A percentile compares a stretch with the other conserved stretches of the same genome.
phyloP scores from a whole-genome alignment of 2,329 filamentous ascomycete species.

The Cytospora schulzeri region DNA sequence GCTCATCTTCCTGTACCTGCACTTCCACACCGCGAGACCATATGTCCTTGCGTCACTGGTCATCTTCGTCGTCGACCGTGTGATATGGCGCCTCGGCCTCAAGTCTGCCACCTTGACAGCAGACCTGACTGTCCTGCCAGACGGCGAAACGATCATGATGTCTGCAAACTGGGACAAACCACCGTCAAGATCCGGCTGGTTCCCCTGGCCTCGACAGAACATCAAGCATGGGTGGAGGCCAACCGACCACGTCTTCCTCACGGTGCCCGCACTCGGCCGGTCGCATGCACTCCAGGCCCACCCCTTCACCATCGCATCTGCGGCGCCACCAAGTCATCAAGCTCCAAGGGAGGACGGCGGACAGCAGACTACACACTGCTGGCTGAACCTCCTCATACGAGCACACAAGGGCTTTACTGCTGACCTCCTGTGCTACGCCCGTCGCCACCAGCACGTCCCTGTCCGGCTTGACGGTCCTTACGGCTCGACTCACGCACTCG shows the following conservation, averaged over 20 bases:
- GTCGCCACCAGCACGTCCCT: constrained; percentile 41
- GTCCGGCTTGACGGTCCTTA: constrained; percentile 67
- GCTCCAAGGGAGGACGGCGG: not conserved
- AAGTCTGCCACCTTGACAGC: constrained; percentile 53
- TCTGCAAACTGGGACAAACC: constrained; percentile 42
- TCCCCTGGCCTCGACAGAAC: constrained; percentile 35
- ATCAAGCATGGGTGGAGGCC: constrained; percentile 58
- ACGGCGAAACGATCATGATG: constrained; percentile 56
- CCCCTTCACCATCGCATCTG: constrained; percentile 68
- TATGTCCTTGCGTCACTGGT: constrained; percentile 56
- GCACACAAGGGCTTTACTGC: constrained; percentile 62
- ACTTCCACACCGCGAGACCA: constrained; percentile 53
- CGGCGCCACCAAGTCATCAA: constrained; percentile 43
- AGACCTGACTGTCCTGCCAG: constrained; percentile 55
- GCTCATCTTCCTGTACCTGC: constrained; percentile 60
- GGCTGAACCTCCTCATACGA: constrained; percentile 61
- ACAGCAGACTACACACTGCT: constrained; percentile 42
- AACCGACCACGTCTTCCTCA: constrained; percentile 66
- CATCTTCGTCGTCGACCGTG: constrained; percentile 60
- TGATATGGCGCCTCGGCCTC: constrained; percentile 57
- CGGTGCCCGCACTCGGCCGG: constrained; percentile 55
- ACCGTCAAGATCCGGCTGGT: not conserved
- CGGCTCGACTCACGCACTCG: constrained; percentile 57
- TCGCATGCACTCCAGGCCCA: constrained; percentile 61
- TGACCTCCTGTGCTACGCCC: constrained; percentile 55